phyloP scores from a whole-genome alignment of 441 rosid genomes.

The Syzygium syzygioides region DNA sequence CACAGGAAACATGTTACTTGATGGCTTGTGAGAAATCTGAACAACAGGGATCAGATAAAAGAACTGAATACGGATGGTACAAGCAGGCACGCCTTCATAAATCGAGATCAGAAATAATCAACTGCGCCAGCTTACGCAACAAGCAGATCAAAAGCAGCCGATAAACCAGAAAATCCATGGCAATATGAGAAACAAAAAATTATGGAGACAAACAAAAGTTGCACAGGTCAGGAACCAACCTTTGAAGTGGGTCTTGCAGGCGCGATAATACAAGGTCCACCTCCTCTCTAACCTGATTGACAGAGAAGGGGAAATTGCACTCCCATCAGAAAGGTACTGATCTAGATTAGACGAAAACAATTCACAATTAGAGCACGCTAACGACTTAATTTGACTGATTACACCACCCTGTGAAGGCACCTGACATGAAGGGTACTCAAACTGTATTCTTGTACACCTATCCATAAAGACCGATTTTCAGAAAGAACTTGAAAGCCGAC shows the following conservation, averaged over 20 bases:
- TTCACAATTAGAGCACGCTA: background rate
- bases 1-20: background rate
- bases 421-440: background rate
- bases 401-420: background rate
- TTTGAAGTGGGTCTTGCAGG: conserved; percentile 13
- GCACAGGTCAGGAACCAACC: conserved; percentile 27
- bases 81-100: background rate
- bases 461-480: background rate
- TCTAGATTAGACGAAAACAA: background rate
- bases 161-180: background rate
- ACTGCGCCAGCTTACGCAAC: background rate
- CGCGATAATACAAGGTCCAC: conserved; percentile 22
- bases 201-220: background rate
- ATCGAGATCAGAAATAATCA: background rate
- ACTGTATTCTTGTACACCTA: background rate
- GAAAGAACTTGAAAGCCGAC: background rate
- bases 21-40: background rate
- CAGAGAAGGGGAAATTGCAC: background rate
- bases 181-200: background rate
- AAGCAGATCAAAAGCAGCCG: background rate
- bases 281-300: conserved; percentile 55
- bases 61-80: background rate
- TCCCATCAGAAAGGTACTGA: background rate
- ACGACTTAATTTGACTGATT: background rate
- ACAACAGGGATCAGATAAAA: background rate